phyloP scores from a whole-genome alignment of 192 early-diverging fungal species.

The Coemansia sp. region DNA sequence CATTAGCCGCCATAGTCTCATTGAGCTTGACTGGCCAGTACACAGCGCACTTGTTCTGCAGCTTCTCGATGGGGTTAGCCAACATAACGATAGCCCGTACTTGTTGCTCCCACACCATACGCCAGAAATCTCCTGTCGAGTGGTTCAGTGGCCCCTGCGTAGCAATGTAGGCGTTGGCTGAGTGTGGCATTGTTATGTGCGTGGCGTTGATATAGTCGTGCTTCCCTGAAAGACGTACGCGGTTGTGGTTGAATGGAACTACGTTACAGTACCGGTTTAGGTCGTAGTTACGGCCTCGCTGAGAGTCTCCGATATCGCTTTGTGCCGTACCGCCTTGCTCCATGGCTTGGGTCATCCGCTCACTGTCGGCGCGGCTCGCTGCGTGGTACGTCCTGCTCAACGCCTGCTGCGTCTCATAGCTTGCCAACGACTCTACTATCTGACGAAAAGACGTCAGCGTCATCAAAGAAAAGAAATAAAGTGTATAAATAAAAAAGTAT shows the following conservation, averaged over 20 bases:
- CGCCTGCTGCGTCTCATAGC: slow-evolving; percentile 24
- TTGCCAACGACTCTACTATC: slow-evolving; percentile 36
- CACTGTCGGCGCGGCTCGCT: slow-evolving; percentile 19
- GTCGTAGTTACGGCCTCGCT: slow-evolving; percentile 45
- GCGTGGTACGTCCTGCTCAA: slow-evolving; percentile 22
- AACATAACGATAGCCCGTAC: slow-evolving; percentile 79
- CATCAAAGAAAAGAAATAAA: slow-evolving; percentile 9
- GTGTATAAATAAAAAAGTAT: not conserved
- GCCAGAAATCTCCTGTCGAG: slow-evolving; percentile 85
- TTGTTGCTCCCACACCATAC: slow-evolving; percentile 80
- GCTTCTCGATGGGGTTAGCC: slow-evolving; percentile 74
- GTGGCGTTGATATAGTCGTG: slow-evolving; percentile 85
- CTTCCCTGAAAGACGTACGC: slow-evolving; percentile 60
- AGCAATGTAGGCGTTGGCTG: slow-evolving; percentile 67
- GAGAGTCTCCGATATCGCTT: slow-evolving; percentile 28
- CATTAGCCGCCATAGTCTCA: not conserved
- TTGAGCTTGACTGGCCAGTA: slow-evolving; percentile 73
- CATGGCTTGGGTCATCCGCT: slow-evolving; percentile 26
- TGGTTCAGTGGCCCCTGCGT: slow-evolving; percentile 82
- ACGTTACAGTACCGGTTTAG: slow-evolving; percentile 86
- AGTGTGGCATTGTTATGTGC: slow-evolving; percentile 57
- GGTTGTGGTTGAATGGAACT: slow-evolving; percentile 78
- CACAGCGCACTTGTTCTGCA: slow-evolving; percentile 69
- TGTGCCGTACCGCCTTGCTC: slow-evolving; percentile 15
- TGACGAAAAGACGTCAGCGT: slow-evolving; percentile 38